Evolutionary conservation across 2,329 filamentous ascomycete genomes (phyloP), one percentile per base, ranked within the genome.

Genomic region (Microsporum audouinii): DNA sequence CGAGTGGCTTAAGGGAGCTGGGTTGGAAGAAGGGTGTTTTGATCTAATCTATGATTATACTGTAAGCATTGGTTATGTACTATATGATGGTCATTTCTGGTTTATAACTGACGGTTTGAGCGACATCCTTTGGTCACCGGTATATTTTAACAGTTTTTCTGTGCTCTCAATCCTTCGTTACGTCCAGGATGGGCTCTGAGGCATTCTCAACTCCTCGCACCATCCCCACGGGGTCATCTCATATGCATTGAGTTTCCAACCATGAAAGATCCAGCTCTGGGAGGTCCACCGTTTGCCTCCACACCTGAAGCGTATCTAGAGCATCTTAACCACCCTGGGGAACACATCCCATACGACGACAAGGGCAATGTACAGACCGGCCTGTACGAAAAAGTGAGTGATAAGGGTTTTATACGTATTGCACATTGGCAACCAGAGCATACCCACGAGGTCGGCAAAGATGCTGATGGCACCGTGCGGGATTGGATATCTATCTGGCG

Each of bases 171-270:
- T 8, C 82, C 77, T 0, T 71, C 73, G 0, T 70, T 84, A 61
- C 77, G 84, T n/a, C 78, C 83, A 0, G 68, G 72, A 29, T 87
- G 84, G 84, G 80, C 83, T 2, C 71, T 76, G 14, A 77, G 82
- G 23, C 80, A 82, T 70, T 76, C 76, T 3, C 73, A 80, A 60
- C 75, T 86, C 5, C 77, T 86, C 8, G 73, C 79, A 12, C 73
- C 77, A 12, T 71, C 73, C 1, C 72, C 71, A 2, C 63, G 63
- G 1, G 82, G 82, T 4, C 74, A 76, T 57, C 75, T 86, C 60
- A 77, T 86, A 57, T 86, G 84, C 73, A 80, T 95, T 63, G 89
- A 95, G 71, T 95, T 88, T 71, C 90, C 90, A 7, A 84, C 86
- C 0, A 80, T 83, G 63, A 94, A 91, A 71, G 79, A 83, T 47